Evolutionary conservation across 306 rosid species (phyloP).

Genomic region (Trifolium subterraneum): DNA sequence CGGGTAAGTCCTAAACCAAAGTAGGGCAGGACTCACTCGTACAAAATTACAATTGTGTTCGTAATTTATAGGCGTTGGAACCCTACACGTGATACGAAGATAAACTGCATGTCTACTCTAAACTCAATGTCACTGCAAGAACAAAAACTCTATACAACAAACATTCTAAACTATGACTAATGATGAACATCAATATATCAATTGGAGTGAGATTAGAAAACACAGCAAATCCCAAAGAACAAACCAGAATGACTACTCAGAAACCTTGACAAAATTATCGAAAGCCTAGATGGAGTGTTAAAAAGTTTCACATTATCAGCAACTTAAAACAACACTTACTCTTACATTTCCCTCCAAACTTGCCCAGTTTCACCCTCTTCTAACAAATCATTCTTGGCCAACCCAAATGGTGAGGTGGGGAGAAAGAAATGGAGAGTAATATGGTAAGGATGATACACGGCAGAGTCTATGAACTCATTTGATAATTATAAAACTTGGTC

Average conservation of each 20-base stretch:
- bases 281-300: not conserved
- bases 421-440: not conserved
- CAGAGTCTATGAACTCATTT: not conserved
- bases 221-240: not conserved
- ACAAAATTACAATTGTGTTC: slow-evolving; percentile 44
- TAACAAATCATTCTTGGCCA: not conserved
- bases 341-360: slow-evolving; percentile 2
- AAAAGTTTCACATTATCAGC: not conserved
- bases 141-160: not conserved
- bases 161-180: not conserved
- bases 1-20: slow-evolving; percentile 60
- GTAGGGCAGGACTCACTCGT: slow-evolving; percentile 62
- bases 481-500: not conserved
- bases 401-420: not conserved
- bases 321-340: not conserved
- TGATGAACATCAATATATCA: not conserved
- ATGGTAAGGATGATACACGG: not conserved
- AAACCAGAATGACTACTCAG: not conserved
- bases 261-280: not conserved
- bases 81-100: too few relatives aligned
- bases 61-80: too few relatives aligned
- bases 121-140: not conserved
- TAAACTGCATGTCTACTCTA: not conserved
- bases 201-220: not conserved
- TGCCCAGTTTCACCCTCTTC: not conserved